Evolutionary conservation across 2,329 filamentous ascomycete species (phyloP).

Genomic region (Colletotrichum musicola): DNA sequence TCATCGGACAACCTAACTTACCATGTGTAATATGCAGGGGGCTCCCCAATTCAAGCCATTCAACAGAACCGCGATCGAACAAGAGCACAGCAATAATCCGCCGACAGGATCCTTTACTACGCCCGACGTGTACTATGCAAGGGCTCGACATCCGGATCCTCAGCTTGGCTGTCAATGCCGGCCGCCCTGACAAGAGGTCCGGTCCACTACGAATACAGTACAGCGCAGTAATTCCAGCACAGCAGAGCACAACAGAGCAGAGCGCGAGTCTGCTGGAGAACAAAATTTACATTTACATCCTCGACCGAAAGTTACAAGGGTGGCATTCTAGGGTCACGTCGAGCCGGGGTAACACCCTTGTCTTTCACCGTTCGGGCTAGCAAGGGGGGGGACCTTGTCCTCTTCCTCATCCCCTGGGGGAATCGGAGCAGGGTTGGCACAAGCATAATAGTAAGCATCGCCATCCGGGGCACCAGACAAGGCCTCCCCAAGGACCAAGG

Average conservation of each 20-base stretch:
- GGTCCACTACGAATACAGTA: background rate
- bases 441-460: conserved; percentile 17
- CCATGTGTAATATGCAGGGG: conserved; percentile 23
- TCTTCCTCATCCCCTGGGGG: background rate
- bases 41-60: background rate
- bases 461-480: conserved; percentile 3
- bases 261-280: background rate
- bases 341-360: conserved; percentile 25
- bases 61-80: background rate
- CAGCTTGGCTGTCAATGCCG: background rate
- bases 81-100: background rate
- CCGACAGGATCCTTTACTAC: background rate
- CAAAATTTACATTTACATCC: background rate
- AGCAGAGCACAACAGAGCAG: too few relatives aligned
- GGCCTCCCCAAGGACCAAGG: background rate
- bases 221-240: background rate
- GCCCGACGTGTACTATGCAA: background rate
- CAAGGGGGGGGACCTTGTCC: conserved; percentile 22
- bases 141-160: background rate
- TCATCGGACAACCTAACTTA: conserved; percentile 11
- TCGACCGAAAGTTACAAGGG: conserved; percentile 15
- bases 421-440: conserved; percentile 24
- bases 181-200: too few relatives aligned
- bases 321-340: conserved; percentile 21
- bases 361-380: conserved; percentile 28